phyloP scores from a whole-genome alignment of 805 yeast genomes.

The Candida glaebosa region DNA sequence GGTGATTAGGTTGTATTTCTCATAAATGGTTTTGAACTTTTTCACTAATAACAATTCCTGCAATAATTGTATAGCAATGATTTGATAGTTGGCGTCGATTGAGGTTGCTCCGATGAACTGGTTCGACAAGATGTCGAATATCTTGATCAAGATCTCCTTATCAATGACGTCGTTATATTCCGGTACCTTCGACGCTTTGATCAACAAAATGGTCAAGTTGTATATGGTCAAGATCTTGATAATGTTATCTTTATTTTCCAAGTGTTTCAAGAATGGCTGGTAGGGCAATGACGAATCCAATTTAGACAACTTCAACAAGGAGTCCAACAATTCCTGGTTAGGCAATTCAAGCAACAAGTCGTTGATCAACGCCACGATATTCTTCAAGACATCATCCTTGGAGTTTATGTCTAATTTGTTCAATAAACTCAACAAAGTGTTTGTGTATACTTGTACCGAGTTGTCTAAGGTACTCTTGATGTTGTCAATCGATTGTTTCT shows the following conservation, averaged over 20 bases:
- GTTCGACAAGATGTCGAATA: slow-evolving; percentile 34
- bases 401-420: slow-evolving; percentile 39
- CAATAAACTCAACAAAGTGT: slow-evolving; percentile 52
- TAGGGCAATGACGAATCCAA: slow-evolving; percentile 49
- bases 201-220: slow-evolving; percentile 49
- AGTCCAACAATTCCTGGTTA: slow-evolving; percentile 27
- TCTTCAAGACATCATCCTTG: slow-evolving; percentile 65
- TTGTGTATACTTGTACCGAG: slow-evolving; percentile 51
- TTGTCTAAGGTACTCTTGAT: slow-evolving; percentile 38
- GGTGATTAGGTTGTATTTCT: slow-evolving; percentile 27
- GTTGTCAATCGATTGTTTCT: slow-evolving; percentile 44
- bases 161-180: slow-evolving; percentile 22
- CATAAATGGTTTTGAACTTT: slow-evolving; percentile 50
- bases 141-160: slow-evolving; percentile 35
- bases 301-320: slow-evolving; percentile 40
- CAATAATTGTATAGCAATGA: slow-evolving; percentile 58
- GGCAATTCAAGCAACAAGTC: slow-evolving; percentile 48
- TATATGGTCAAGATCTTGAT: slow-evolving; percentile 54
- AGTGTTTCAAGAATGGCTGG: slow-evolving; percentile 48
- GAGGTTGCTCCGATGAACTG: slow-evolving; percentile 25
- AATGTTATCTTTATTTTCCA: slow-evolving; percentile 54
- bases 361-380: slow-evolving; percentile 56
- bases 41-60: slow-evolving; percentile 57
- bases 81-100: slow-evolving; percentile 49
- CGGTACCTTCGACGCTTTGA: slow-evolving; percentile 15